phyloP scores from a whole-genome alignment of 768 basidiomycete species.

The Phlegmacium glaucopus region DNA sequence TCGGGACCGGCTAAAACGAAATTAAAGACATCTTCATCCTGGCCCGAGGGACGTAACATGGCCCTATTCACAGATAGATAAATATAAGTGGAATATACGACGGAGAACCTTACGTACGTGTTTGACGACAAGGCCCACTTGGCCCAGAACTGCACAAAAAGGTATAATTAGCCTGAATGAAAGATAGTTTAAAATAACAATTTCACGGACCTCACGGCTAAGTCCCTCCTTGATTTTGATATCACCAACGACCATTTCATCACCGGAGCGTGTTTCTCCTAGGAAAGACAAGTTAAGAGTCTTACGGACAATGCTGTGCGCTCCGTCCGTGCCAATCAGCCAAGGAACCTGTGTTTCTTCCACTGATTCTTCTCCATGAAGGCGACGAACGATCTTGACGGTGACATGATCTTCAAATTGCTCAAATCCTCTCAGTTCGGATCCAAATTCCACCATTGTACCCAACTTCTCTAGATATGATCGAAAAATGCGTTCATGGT shows the following conservation, averaged over 20 bases:
- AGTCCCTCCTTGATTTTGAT: background rate
- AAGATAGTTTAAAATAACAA: background rate
- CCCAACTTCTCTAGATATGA: background rate
- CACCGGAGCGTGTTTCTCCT: background rate
- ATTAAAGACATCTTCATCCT: background rate
- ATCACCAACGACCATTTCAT: background rate
- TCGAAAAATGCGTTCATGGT: background rate
- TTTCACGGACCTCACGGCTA: background rate
- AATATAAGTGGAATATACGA: background rate
- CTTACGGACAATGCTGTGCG: background rate
- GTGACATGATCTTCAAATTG: background rate
- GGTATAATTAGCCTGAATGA: background rate
- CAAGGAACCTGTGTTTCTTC: background rate
- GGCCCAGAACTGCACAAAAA: background rate
- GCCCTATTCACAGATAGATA: background rate
- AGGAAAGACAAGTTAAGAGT: background rate
- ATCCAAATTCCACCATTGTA: background rate
- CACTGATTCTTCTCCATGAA: background rate
- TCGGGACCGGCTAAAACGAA: background rate
- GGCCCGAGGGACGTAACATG: background rate
- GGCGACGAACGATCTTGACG: background rate
- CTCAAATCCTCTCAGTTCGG: background rate
- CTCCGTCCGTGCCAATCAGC: background rate
- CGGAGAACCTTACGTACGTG: background rate
- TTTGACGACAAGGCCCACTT: background rate